phyloP scores from a whole-genome alignment of 2,329 filamentous ascomycete genomes.

The Xylaria sp. region DNA sequence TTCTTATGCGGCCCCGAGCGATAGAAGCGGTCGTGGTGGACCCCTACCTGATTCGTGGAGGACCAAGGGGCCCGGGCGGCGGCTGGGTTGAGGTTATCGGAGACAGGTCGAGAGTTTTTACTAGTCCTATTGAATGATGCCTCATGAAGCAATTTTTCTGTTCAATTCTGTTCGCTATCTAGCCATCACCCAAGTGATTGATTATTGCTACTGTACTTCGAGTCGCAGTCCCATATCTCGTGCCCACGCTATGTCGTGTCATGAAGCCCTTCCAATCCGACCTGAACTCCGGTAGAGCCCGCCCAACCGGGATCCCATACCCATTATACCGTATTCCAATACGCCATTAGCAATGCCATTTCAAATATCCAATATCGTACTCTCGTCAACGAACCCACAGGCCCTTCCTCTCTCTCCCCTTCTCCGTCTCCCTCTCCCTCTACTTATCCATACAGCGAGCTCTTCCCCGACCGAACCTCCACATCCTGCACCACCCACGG shows the following conservation, averaged over 20 bases:
- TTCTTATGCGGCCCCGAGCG: conserved; percentile 49
- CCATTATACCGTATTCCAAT: not conserved
- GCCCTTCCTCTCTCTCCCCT: not conserved
- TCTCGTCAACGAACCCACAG: conserved; percentile 2
- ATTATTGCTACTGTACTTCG: not conserved
- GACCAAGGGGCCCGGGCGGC: conserved; percentile 62
- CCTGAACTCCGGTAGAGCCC: not conserved
- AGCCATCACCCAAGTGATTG: not conserved
- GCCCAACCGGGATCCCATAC: not conserved
- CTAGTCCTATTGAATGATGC: not conserved
- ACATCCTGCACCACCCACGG: conserved; percentile 28
- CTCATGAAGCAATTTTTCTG: conserved; percentile 6
- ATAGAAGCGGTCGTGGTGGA: conserved; percentile 43
- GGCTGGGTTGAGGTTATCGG: conserved; percentile 53
- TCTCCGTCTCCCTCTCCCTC: no score
- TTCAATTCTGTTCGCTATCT: not conserved
- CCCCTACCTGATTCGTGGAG: conserved; percentile 67
- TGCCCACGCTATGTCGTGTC: not conserved
- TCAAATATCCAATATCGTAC: not conserved
- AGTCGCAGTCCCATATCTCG: not conserved
- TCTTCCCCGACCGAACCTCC: conserved; percentile 42
- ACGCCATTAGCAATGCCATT: conserved; percentile 1
- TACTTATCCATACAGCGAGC: conserved; percentile 38
- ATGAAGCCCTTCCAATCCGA: not conserved
- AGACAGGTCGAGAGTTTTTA: not conserved